These are phyloP conservation scores for Lentinula sp. DNA, from an alignment of 768 basidiomycete species.

Conservation along the genomic window DNA sequence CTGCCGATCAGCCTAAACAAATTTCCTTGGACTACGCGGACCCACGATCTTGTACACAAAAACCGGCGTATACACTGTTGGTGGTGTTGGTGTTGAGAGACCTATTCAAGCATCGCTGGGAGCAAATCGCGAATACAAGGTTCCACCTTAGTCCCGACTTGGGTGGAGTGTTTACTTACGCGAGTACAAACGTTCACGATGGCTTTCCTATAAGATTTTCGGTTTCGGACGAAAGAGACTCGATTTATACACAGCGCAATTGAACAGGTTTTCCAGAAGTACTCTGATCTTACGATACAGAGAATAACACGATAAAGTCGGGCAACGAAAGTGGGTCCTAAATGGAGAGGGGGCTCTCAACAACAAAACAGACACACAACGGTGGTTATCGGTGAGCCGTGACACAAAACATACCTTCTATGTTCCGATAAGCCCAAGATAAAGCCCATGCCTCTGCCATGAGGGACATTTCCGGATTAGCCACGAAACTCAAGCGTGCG, in stretches of 20 bases:
- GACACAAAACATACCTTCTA: background rate
- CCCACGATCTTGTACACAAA: background rate
- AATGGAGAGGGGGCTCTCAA: too few relatives aligned
- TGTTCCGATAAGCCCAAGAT: background rate
- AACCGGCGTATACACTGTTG: background rate
- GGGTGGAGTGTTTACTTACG: background rate
- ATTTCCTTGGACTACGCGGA: slow-evolving; percentile 3
- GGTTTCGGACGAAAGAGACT: background rate
- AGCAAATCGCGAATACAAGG: background rate
- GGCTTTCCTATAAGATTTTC: background rate
- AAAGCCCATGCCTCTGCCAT: background rate
- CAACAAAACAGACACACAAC: background rate
- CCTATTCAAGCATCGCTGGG: background rate
- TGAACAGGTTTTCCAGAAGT: background rate
- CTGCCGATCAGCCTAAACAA: background rate
- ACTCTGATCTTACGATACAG: too few relatives aligned
- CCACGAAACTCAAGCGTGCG: background rate
- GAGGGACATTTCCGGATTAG: background rate
- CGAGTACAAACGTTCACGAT: background rate
- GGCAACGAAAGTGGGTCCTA: too few relatives aligned
- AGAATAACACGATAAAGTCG: too few relatives aligned
- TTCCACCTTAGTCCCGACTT: background rate
- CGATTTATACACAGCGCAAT: background rate
- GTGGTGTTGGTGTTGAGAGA: background rate
- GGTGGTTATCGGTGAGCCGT: background rate